A percentile compares a stretch with the other conserved stretches of the same genome.
Conservation (phyloP, 2,329 filamentous ascomycete species). For the Coniochaeta hoffmannii region DNA sequence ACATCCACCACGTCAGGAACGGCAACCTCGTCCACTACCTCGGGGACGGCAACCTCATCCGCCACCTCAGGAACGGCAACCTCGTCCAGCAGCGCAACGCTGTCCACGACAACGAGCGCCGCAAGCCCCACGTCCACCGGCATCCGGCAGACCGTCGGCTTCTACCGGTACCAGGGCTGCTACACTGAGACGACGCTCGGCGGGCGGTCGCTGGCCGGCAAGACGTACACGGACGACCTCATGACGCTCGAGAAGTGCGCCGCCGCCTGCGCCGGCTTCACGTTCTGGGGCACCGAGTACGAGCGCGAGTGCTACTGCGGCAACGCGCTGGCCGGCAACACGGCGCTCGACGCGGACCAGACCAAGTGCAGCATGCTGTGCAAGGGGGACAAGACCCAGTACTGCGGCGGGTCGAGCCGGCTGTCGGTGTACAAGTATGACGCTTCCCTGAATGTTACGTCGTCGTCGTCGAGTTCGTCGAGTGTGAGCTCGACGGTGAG, state of each 20-base stretch:
- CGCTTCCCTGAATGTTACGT: neutral
- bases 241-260: slow-evolving; percentile 2
- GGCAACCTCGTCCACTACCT: neutral
- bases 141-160: slow-evolving; percentile 28
- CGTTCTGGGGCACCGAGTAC: slow-evolving; percentile 1
- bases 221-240: neutral
- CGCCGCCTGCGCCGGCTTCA: neutral
- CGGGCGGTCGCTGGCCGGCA: slow-evolving; percentile 1
- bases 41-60: neutral
- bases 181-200: slow-evolving; percentile 46
- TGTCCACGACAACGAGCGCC: neutral
- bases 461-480: neutral
- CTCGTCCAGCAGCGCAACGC: neutral
- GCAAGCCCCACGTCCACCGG: slow-evolving; percentile 23
- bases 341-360: slow-evolving; percentile 3
- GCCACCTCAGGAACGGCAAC: neutral
- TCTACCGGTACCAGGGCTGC: slow-evolving; percentile 36
- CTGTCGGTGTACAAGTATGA: slow-evolving; percentile 5
- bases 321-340: slow-evolving; percentile 3
- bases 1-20: neutral
- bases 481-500: neutral
- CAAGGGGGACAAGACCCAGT: neutral
- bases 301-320: neutral
- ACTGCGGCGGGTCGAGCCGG: neutral
- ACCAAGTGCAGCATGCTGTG: slow-evolving; percentile 2